These are phyloP conservation scores for Ustilago bromivora DNA, from an alignment of 1,284 basidiomycete genomes.

Conservation along the genomic window DNA sequence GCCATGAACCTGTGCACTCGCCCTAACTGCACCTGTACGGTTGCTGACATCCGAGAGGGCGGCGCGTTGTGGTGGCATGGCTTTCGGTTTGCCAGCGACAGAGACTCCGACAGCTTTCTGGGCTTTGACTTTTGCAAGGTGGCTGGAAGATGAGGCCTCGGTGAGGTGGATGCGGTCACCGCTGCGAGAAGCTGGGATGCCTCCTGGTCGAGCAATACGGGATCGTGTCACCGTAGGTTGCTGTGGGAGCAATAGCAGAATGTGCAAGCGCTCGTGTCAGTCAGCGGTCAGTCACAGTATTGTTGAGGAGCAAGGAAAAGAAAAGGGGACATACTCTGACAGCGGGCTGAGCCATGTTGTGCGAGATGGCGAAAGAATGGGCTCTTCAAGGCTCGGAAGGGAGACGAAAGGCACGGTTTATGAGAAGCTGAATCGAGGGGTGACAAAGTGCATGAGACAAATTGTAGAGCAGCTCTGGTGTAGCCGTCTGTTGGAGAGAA, in stretches of 20 bases:
- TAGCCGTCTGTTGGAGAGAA: background rate
- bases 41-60: slow-evolving; percentile 54
- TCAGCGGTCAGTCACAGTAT: background rate
- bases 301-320: background rate
- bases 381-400: slow-evolving; percentile 10
- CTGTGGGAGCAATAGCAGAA: background rate
- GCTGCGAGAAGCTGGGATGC: slow-evolving; percentile 49
- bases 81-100: slow-evolving; percentile 27
- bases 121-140: slow-evolving; percentile 30
- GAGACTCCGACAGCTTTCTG: slow-evolving; percentile 20
- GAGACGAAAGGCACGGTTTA: slow-evolving; percentile 20
- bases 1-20: slow-evolving; percentile 20
- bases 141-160: slow-evolving; percentile 41
- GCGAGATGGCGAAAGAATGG: background rate
- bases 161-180: slow-evolving; percentile 50
- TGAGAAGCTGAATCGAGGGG: background rate
- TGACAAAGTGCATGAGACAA: slow-evolving; percentile 16
- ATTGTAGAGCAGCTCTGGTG: background rate
- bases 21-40: slow-evolving; percentile 21
- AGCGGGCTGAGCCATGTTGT: slow-evolving; percentile 45
- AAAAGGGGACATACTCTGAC: slow-evolving; percentile 32
- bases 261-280: background rate
- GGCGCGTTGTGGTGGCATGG: slow-evolving; percentile 32
- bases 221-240: slow-evolving; percentile 42
- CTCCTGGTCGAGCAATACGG: slow-evolving; percentile 39